Evolutionary conservation across 495 filamentous ascomycete species (phyloP).

Genomic region (Penicillium coffeae): DNA sequence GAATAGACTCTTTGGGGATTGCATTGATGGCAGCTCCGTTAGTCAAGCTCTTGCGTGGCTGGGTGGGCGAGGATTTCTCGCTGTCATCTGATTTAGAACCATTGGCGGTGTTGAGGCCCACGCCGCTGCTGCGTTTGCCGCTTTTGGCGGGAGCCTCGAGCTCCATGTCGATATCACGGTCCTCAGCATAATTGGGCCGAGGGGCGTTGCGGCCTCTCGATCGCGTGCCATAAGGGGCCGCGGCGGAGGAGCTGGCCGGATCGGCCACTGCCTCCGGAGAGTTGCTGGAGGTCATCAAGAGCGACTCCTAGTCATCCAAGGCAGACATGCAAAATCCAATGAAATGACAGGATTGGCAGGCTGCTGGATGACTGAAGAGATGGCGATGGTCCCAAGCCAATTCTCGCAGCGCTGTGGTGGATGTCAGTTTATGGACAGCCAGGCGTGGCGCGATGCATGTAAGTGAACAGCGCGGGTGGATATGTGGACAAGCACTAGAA

Average conservation of each 20-base stretch:
- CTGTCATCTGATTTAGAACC: constrained; percentile 33
- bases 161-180: constrained; percentile 88
- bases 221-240: constrained; percentile 88
- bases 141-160: constrained; percentile 54
- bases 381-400: background rate
- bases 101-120: constrained; percentile 25
- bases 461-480: constrained; percentile 18
- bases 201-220: constrained; percentile 85
- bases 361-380: background rate
- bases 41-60: constrained; percentile 41
- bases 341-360: background rate
- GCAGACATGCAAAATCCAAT: constrained; percentile 19
- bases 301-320: constrained; percentile 37
- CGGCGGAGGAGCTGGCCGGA: constrained; percentile 40
- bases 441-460: constrained; percentile 24
- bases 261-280: constrained; percentile 43
- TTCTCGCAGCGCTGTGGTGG: constrained; percentile 11
- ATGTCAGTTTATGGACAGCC: constrained; percentile 10
- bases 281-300: constrained; percentile 51
- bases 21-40: constrained; percentile 32
- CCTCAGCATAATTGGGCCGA: constrained; percentile 94
- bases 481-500: constrained; percentile 15
- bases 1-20: constrained; percentile 52
- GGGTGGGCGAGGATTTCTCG: constrained; percentile 40
- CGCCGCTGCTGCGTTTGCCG: constrained; percentile 36